These are phyloP conservation scores for Lentinula edodes DNA, from an alignment of 768 basidiomycete species.

Conservation along the genomic window DNA sequence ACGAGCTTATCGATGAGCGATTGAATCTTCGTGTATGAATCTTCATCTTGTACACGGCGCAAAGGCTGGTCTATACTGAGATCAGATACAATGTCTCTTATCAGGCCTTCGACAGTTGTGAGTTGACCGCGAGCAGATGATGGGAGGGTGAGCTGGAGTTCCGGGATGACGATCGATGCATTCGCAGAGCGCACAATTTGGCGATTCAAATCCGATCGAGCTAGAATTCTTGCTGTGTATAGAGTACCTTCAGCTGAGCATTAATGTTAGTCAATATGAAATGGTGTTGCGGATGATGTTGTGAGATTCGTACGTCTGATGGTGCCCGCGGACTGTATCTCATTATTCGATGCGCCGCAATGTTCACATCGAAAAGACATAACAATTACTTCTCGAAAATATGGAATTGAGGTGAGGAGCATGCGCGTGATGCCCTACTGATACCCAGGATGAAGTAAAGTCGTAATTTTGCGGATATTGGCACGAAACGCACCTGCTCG, in stretches of 20 bases:
- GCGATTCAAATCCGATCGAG: conserved; percentile 77
- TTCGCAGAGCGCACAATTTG: conserved; percentile 88
- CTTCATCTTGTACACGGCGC: conserved; percentile 72
- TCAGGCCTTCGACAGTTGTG: conserved; percentile 93
- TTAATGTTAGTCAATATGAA: neutral
- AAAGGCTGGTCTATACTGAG: conserved; percentile 79
- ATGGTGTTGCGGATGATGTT: neutral
- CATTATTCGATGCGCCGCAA: conserved; percentile 87
- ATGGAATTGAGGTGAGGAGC: conserved; percentile 91
- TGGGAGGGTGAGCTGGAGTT: conserved; percentile 89
- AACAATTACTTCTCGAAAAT: conserved; percentile 90
- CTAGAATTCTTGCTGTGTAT: conserved; percentile 76
- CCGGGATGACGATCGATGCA: conserved; percentile 79
- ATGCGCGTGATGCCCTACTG: conserved; percentile 81
- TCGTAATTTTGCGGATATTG: neutral
- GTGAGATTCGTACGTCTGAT: conserved; percentile 65
- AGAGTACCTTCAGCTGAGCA: conserved; percentile 72
- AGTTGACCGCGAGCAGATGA: conserved; percentile 79
- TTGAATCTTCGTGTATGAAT: conserved; percentile 69
- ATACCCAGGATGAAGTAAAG: conserved; percentile 1
- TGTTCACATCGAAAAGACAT: conserved; percentile 97
- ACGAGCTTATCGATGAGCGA: conserved; percentile 61
- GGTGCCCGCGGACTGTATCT: conserved; percentile 84
- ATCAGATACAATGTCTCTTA: conserved; percentile 79
- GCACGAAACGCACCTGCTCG: conserved; percentile 61